Evolutionary conservation across 2,329 filamentous ascomycete genomes (phyloP), one percentile per base, ranked within the genome.

Genomic region (Zarea fungicola): DNA sequence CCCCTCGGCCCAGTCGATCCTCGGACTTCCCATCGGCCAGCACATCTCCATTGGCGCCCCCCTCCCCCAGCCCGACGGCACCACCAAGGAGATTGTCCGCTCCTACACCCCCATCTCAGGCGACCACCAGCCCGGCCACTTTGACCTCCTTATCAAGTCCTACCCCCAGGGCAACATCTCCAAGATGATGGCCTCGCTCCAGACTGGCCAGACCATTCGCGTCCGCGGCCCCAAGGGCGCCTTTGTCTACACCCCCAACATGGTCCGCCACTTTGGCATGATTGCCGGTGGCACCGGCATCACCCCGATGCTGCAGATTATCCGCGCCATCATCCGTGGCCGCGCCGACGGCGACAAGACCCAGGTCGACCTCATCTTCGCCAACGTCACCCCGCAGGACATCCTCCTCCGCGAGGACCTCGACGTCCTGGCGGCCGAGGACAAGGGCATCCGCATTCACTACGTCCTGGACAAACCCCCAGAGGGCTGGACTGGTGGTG

Each of bases 111-210:
- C 90, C 51, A 89, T 95, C 67, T 91, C 87, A 37, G 89, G 87
- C 58, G 90, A 95, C 72, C 83, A 92, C 67, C 84, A 91, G 66
- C 83, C 86, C 48, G 93, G 93, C 67, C 86, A 89, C 78, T 90
- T 99, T 70, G 93, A 97, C 70, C 85, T 99, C 52, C 81, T 99
- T 60, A 91, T 99, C 78, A 99, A 99, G 78, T 90, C 90, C 22
- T 99, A 99, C 73, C 89, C 91, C 3, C 91, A 89, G 58, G 93
- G 93, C 61, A 97, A 97, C 76, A 97, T 99, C 77, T 95, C 88
- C 68, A 91, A 89, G 74, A 79, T 95, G 72, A 84, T 99, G 73
- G 88, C 89, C 40, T 83, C 81, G 11, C 80, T 99, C 54, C 80
- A 80, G 55, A 78, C 96, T 52, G 91, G 92, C 54, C 83, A 95